Evolutionary conservation across 768 basidiomycete genomes (phyloP), one percentile per base, ranked within the genome.

Genomic region (Boletus bicolor): DNA sequence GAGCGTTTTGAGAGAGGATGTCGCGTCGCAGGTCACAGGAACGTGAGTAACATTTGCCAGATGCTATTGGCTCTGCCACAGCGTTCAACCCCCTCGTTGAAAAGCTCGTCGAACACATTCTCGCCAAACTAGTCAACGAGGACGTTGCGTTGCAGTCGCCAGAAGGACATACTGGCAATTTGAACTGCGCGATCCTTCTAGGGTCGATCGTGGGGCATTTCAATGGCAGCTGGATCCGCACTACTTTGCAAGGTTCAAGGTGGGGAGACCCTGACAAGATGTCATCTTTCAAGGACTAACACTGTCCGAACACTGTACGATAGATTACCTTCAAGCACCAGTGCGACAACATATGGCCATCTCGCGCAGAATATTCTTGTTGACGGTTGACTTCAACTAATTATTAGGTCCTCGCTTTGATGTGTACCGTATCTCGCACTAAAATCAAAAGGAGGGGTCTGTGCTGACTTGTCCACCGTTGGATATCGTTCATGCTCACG

Each of bases 31-130:
- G 34, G 39, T 30, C 3, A 19, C 2, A 30, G 12, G 17, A 47
- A 54, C 55, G 55, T 56, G 55, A 56, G 55, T 56, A 56, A 55
- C 42, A 30, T 15, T 45, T 45, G 7, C 44, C 28, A 45, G 28
- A 12, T 17, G 17, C 44, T 26, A 17, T 24, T 1, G 24, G 42
- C 44, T 30, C 28, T 44, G 44, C 42, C 42, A 26, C 39, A 30
- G 28, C 6, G 1, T 30, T 30, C 7, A 30, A 30, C 28, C 28
- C 5, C 4, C 38, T 10, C 4, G 4, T 39, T 39, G 38, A 39
- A 39, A 39, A 19, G n/a, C 5, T 6, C 9, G 10, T 39, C 5
- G 38, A 39, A 19, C 38, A 11, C 37, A 8, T 10, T 39, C 38
- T 39, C n/a, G 38, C n/a, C 38, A 10, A 19, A 19, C 39, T 39